phyloP scores from a whole-genome alignment of 75 land plant species.

The Chamaecyparis obtusa region DNA sequence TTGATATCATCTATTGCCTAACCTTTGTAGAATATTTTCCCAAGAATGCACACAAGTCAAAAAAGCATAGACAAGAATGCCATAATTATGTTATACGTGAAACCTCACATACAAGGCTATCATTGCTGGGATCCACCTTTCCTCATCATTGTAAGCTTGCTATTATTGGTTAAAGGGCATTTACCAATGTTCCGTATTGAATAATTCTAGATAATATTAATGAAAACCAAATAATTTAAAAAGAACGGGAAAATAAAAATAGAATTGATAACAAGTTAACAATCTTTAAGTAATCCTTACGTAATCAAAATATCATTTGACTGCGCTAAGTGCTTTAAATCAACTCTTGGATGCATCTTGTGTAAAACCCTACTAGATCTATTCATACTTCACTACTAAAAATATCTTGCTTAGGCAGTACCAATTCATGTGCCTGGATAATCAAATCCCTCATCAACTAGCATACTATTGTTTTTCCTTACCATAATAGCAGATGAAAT shows the following conservation, averaged over 20 bases:
- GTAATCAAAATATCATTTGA: too few relatives aligned
- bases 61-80: not conserved
- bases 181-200: not conserved
- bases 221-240: too few relatives aligned
- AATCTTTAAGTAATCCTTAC: too few relatives aligned
- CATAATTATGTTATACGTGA: not conserved
- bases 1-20: not conserved
- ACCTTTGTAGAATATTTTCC: not conserved
- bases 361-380: not conserved
- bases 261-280: not conserved
- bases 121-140: not conserved
- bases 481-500: not conserved
- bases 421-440: not conserved
- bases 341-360: not conserved
- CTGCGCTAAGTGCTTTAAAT: too few relatives aligned
- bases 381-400: not conserved
- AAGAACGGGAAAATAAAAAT: too few relatives aligned
- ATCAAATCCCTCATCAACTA: not conserved
- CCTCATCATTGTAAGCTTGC: not conserved
- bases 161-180: not conserved
- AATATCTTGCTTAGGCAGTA: not conserved
- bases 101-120: not conserved
- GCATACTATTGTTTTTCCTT: not conserved
- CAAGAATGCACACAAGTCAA: not conserved
- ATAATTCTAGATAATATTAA: not conserved